These are phyloP conservation scores for Clathrospora elynae DNA, from an alignment of 2,329 filamentous ascomycete genomes.

Conservation along the genomic window DNA sequence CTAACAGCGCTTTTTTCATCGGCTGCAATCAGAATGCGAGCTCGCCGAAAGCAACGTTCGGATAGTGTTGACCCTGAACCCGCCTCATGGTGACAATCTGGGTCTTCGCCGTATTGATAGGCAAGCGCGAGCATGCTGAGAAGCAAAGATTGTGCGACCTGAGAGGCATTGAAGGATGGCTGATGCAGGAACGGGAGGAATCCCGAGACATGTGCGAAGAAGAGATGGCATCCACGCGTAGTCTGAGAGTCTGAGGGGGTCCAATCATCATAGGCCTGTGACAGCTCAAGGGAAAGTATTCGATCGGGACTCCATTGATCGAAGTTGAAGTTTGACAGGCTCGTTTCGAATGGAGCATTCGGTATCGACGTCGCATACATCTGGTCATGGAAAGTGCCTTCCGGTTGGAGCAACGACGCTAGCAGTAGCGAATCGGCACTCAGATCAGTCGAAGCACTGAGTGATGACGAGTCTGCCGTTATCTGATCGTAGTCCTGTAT, in stretches of 20 bases:
- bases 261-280: conserved; percentile 16
- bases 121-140: conserved; percentile 23
- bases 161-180: conserved; percentile 18
- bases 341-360: not conserved
- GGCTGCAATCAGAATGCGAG: conserved; percentile 17
- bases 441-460: no score
- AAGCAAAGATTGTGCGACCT: conserved; percentile 13
- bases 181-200: conserved; percentile 21
- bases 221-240: conserved; percentile 16
- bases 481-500: no score
- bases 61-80: conserved; percentile 18
- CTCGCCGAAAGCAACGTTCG: conserved; percentile 19
- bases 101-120: conserved; percentile 28
- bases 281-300: conserved; percentile 10
- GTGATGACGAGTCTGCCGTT: no score
- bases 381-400: no score
- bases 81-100: conserved; percentile 11
- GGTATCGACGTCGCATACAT: not conserved
- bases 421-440: no score
- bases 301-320: conserved; percentile 16
- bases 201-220: conserved; percentile 17
- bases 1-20: conserved; percentile 13
- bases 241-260: conserved; percentile 11
- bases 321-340: conserved; percentile 8
- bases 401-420: no score